Conservation (phyloP, 306 rosid genomes). For the Casuarina equisetifolia region DNA sequence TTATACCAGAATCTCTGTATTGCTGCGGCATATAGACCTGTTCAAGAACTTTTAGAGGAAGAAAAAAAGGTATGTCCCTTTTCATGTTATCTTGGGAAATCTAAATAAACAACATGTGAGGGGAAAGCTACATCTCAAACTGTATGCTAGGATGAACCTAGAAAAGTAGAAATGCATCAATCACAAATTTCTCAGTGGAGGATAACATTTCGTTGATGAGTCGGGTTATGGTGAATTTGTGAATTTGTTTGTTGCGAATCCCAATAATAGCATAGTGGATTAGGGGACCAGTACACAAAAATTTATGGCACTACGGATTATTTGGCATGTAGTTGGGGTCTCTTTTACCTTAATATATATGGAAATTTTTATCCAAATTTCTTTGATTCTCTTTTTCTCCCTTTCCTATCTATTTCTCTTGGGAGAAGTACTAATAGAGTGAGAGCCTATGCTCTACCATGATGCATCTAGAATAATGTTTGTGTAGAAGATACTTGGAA, state of each 20-base stretch:
- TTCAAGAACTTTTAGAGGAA: conserved; percentile 82
- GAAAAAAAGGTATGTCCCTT: conserved; percentile 60
- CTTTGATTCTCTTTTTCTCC: background rate
- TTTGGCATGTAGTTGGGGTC: background rate
- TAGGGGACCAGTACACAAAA: background rate
- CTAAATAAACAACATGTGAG: background rate
- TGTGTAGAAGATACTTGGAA: background rate
- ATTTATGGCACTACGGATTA: background rate
- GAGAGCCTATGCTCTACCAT: background rate
- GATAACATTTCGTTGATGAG: background rate
- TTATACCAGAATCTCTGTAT: conserved; percentile 76
- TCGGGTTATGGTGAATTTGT: background rate
- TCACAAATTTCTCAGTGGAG: background rate
- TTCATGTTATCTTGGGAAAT: background rate
- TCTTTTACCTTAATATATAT: too few relatives aligned
- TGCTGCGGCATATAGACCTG: conserved; percentile 96
- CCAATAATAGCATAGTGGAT: background rate
- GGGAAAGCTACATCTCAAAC: background rate
- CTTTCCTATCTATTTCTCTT: background rate
- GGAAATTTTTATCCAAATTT: background rate
- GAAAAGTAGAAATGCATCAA: background rate
- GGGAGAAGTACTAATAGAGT: too few relatives aligned
- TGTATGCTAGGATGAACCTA: background rate
- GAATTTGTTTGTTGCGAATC: background rate
- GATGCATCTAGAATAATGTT: background rate